Evolutionary conservation across 345 rosid genomes (phyloP).

Genomic region (Stellera chamaejasme): DNA sequence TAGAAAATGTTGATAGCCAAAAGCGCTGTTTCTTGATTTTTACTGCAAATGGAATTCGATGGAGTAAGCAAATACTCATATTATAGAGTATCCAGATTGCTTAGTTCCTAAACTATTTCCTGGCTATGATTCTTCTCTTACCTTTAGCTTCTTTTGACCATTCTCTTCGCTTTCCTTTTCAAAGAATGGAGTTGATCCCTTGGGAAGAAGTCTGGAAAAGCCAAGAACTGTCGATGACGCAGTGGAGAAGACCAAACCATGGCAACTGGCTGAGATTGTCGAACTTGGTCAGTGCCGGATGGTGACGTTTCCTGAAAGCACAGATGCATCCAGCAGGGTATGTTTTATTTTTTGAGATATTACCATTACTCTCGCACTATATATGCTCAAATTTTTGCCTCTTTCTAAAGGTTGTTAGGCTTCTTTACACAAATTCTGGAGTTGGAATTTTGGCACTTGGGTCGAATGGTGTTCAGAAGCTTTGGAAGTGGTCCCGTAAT

Average conservation of each 20-base stretch:
- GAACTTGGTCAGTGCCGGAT: constrained; percentile 60
- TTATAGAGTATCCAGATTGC: neutral
- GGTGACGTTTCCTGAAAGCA: constrained; percentile 64
- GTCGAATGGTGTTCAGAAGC: constrained; percentile 63
- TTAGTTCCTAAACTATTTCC: neutral
- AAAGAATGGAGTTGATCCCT: constrained; percentile 84
- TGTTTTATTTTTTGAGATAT: constrained; percentile 2
- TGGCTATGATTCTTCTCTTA: constrained; percentile 8
- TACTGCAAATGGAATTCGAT: no score
- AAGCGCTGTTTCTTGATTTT: neutral
- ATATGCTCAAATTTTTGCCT: constrained; percentile 8
- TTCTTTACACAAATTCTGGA: constrained; percentile 79
- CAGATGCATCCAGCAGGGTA: constrained; percentile 84
- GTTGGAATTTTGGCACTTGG: constrained; percentile 81
- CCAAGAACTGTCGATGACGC: constrained; percentile 63
- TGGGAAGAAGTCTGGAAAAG: constrained; percentile 72
- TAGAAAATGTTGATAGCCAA: neutral
- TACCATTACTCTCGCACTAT: neutral
- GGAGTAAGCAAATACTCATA: no score
- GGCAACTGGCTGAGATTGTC: constrained; percentile 73
- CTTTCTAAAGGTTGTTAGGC: constrained; percentile 63
- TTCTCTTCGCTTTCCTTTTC: constrained; percentile 7
- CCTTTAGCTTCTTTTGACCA: constrained; percentile 1
- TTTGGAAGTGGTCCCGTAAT: constrained; percentile 70
- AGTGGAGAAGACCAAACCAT: constrained; percentile 62